Conservation (phyloP, 495 filamentous ascomycete genomes). For the Recurvomyces mirabilis region DNA sequence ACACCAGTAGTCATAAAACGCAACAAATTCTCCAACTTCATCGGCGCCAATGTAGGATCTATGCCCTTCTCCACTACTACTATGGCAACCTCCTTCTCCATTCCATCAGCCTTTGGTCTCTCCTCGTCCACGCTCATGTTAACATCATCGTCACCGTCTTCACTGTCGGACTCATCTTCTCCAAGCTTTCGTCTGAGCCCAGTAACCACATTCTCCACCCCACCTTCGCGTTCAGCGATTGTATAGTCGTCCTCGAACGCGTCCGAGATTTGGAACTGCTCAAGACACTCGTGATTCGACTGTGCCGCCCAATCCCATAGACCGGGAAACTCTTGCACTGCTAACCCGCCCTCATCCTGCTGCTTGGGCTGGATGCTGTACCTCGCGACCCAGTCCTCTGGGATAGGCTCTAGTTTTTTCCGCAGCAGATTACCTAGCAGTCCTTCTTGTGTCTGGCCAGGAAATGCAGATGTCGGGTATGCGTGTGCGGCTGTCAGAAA, state of each 20-base stretch:
- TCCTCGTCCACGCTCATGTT: slow-evolving; percentile 1
- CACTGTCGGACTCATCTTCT: slow-evolving; percentile 12
- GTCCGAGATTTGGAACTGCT: slow-evolving; percentile 16
- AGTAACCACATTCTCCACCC: slow-evolving; percentile 59
- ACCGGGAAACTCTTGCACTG: slow-evolving; percentile 8
- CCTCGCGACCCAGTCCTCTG: slow-evolving; percentile 60
- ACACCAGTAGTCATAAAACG: slow-evolving; percentile 13
- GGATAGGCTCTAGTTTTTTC: slow-evolving; percentile 68
- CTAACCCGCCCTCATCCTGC: not conserved
- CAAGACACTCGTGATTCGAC: slow-evolving; percentile 34
- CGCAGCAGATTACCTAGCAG: slow-evolving; percentile 55
- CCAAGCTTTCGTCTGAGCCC: slow-evolving; percentile 41
- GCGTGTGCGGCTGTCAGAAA: slow-evolving; percentile 31
- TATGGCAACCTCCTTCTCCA: slow-evolving; percentile 10
- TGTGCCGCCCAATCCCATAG: slow-evolving; percentile 28
- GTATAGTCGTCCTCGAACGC: slow-evolving; percentile 48
- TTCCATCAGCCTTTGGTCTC: slow-evolving; percentile 1
- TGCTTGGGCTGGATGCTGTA: slow-evolving; percentile 31
- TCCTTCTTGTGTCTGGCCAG: slow-evolving; percentile 54
- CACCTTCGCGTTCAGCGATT: slow-evolving; percentile 52
- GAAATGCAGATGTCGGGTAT: slow-evolving; percentile 67
- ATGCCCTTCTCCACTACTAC: not conserved
- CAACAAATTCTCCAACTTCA: slow-evolving; percentile 12
- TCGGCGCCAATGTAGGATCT: slow-evolving; percentile 3
- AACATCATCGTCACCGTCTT: slow-evolving; percentile 9